Base-by-base conservation (phyloP, 495 filamentous ascomycete species). In the Rhypophila decipiens region DNA sequence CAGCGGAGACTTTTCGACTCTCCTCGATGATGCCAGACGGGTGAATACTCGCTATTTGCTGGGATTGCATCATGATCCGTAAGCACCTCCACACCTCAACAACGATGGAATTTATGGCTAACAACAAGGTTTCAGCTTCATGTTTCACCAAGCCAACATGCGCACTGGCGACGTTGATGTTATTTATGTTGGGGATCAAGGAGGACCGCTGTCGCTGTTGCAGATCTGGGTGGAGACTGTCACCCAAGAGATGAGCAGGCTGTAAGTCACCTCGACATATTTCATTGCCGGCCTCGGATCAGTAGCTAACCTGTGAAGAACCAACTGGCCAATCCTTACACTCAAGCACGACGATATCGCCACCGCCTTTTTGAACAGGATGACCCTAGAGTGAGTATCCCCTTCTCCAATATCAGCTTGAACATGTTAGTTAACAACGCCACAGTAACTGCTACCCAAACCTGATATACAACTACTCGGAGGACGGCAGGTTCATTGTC, bases 191-290 rank as follows among this genome's bases (percentile, higher is more conserved):
- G 82, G 81, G 44, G 71, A 76, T 15, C 67, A 68, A 4, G 56
- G 64, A 1, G 60, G 48, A 5, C 60, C 74, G 45, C 68, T 75
- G 40, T 81, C 77, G 1, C 68, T 84, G 27, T 64, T 82, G 43
- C 77, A 83, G 52, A 74, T 71, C 2, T 84, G 80, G 80, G 72
- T 78, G n/a, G 80, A 83, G 59, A 69, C 63, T 18, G 58, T 77
- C 24, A 70, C 77, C 1, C 65, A 72, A 57, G 80, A 84, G 52
- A 76, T 83, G 53, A 65, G 68, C 24, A 67, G 80, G 27, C 66
- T 84, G 43, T 51, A 44, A 17, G 29, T 24, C 2, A 2, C 5
- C 18, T 23, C 24, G 2, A 27, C 27, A 5, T n/a, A 1, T 7
- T 10, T 11, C 0, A 13, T 17, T 22, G 5, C 29, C 13, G 3